phyloP scores from a whole-genome alignment of 2,329 filamentous ascomycete genomes.

The Coleophoma crateriformis region DNA sequence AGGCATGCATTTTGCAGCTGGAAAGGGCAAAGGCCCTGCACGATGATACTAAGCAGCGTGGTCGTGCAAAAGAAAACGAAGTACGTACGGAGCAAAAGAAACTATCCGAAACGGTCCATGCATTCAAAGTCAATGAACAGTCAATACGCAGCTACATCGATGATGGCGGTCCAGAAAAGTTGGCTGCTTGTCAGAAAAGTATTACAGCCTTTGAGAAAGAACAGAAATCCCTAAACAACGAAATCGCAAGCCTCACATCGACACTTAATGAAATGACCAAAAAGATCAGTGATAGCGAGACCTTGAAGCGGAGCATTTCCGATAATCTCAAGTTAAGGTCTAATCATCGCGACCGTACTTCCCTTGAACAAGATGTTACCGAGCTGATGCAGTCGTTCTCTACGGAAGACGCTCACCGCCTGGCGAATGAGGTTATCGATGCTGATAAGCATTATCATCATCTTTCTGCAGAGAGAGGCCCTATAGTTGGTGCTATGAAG shows the following conservation, averaged over 20 bases:
- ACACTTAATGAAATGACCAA: slow-evolving; percentile 74
- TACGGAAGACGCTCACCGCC: slow-evolving; percentile 72
- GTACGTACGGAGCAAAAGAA: slow-evolving; percentile 66
- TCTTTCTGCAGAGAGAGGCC: slow-evolving; percentile 66
- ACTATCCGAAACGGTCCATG: slow-evolving; percentile 68
- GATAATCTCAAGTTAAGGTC: slow-evolving; percentile 87
- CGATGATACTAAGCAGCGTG: slow-evolving; percentile 69
- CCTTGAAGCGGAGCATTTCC: slow-evolving; percentile 77
- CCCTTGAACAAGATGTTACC: slow-evolving; percentile 62
- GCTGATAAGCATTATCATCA: slow-evolving; percentile 65
- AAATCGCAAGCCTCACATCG: slow-evolving; percentile 60
- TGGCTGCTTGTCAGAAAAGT: slow-evolving; percentile 64
- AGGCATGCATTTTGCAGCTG: slow-evolving; percentile 69
- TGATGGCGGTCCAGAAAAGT: slow-evolving; percentile 65
- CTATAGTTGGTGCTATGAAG: slow-evolving; percentile 72
- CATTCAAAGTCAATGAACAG: slow-evolving; percentile 68
- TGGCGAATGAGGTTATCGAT: slow-evolving; percentile 61
- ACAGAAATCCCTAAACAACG: slow-evolving; percentile 59
- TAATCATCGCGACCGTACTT: slow-evolving; percentile 62
- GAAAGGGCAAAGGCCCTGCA: slow-evolving; percentile 69
- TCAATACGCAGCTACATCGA: slow-evolving; percentile 79
- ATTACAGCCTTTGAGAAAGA: slow-evolving; percentile 63
- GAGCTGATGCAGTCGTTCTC: slow-evolving; percentile 76
- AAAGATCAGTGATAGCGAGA: slow-evolving; percentile 72
- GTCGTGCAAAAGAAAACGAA: slow-evolving; percentile 66